Percentiles rank a stretch among this genome's conserved stretches.
Conservation (phyloP, 2,329 filamentous ascomycete species). For the Pseudogymnoascus sp. region DNA sequence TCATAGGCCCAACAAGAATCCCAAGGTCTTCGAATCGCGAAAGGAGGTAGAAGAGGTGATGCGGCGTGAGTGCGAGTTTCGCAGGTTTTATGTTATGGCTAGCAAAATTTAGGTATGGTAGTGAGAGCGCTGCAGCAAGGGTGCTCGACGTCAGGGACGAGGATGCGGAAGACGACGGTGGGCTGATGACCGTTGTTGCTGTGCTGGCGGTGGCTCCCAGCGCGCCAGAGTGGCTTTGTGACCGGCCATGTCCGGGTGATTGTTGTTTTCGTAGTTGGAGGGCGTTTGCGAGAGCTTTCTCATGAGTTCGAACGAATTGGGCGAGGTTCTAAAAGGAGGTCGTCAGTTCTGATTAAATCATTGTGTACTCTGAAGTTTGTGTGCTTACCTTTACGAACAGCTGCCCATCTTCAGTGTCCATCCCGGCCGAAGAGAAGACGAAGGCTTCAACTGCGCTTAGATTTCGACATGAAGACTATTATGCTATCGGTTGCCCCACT, state of each 20-base stretch:
- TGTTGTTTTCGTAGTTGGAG: conserved; percentile 74
- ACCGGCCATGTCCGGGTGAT: conserved; percentile 57
- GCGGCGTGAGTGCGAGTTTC: conserved; percentile 85
- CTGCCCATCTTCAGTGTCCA: conserved; percentile 76
- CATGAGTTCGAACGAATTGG: conserved; percentile 91
- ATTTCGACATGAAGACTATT: conserved; percentile 13
- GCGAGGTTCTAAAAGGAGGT: conserved; percentile 68
- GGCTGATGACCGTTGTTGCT: conserved; percentile 40
- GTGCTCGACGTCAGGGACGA: conserved; percentile 62
- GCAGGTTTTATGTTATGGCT: conserved; percentile 80
- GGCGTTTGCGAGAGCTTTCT: conserved; percentile 93
- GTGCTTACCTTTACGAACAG: conserved; percentile 72
- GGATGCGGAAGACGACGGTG: conserved; percentile 49
- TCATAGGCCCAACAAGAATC: conserved; percentile 91
- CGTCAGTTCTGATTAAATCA: conserved; percentile 11
- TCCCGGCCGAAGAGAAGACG: conserved; percentile 18
- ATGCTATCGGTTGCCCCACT: conserved; percentile 9
- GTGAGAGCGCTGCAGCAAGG: conserved; percentile 76
- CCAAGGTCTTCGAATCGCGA: conserved; percentile 90
- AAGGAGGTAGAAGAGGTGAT: conserved; percentile 93
- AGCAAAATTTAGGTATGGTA: conserved; percentile 75
- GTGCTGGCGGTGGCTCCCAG: conserved; percentile 34
- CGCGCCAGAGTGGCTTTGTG: conserved; percentile 54
- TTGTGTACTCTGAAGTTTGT: neutral
- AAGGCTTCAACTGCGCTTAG: conserved; percentile 4